Base-by-base conservation (phyloP, 2,329 filamentous ascomycete genomes). In the Sarocladiaceae sp. region DNA sequence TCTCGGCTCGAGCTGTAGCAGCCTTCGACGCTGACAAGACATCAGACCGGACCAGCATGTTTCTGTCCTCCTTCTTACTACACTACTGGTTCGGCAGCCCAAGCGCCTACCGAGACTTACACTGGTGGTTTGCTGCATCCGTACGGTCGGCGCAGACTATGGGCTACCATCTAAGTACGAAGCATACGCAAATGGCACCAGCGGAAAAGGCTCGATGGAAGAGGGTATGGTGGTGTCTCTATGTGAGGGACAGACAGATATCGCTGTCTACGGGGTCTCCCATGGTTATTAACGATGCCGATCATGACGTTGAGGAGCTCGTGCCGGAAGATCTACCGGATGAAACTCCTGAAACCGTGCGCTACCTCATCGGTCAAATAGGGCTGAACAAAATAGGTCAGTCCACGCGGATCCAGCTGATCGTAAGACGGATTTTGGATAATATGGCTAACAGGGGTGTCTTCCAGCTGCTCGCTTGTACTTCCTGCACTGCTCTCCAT, bases 201-300 rank as follows among this genome's bases (percentile, higher is more conserved):
- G 13, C 5, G 6, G 37, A 40, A 8, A 40, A 40, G 18, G 5
- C 37, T 7, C 37, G 37, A 4, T 40, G 37, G 37, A 40, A 15
- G 37, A 40, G n/a, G 37, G 15, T 40, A 22, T 40, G 37, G 37
- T 40, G 37, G 37, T 40, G 37, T 20, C 18, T 40, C 17, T 40
- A 40, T 23, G 37, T 55, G 23, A 47, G 54, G 33, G 54, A 55
- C 18, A 20, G 51, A 2, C 54, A 55, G 28, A 53, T 36, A 22
- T 51, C 54, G 4, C 20, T 55, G 18, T 51, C 54, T n/a, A 52
- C 44, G 10, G 54, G 54, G 23, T 44, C 42, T 1, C 54, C 54
- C 3, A 55, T 52, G 47, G 26, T 53, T 7, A 53, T 55, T 18
- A 55, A 55, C 26, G 54, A 55, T 25, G n/a, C 31, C 8, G 54